Evolutionary conservation across 768 basidiomycete species (phyloP).

Genomic region (Vararia minispora): DNA sequence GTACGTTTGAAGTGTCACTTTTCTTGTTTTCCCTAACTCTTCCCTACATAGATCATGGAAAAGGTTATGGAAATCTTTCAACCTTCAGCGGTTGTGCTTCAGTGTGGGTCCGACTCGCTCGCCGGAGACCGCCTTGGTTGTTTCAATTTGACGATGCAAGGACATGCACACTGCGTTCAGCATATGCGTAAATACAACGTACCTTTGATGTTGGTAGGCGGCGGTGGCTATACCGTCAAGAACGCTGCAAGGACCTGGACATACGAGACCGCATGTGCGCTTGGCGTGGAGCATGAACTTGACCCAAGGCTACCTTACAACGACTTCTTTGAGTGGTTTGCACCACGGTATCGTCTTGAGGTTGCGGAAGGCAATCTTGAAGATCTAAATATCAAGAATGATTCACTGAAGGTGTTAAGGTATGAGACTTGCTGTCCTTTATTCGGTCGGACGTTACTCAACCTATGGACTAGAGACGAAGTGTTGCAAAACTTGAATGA

Average conservation of each 20-base stretch:
- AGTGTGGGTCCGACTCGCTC: constrained; percentile 92
- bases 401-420: constrained; percentile 68
- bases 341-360: constrained; percentile 84
- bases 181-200: constrained; percentile 73
- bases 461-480: constrained; percentile 18
- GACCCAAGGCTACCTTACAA: constrained; percentile 73
- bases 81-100: constrained; percentile 79
- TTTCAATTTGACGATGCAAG: constrained; percentile 90
- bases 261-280: constrained; percentile 88
- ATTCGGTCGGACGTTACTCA: neutral
- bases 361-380: constrained; percentile 89
- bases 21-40: too few species aligned
- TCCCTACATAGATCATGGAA: constrained; percentile 50
- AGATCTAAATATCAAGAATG: constrained; percentile 73
- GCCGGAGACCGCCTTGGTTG: constrained; percentile 90
- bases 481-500: constrained; percentile 42
- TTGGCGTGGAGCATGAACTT: constrained; percentile 70
- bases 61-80: constrained; percentile 78
- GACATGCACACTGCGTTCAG: constrained; percentile 85
- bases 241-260: constrained; percentile 92
- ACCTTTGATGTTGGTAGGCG: constrained; percentile 83
- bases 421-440: constrained; percentile 30
- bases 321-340: constrained; percentile 93
- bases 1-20: too few species aligned
- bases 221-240: constrained; percentile 92